phyloP scores from a whole-genome alignment of 495 filamentous ascomycete species.

The Chlorociboria aeruginascens region DNA sequence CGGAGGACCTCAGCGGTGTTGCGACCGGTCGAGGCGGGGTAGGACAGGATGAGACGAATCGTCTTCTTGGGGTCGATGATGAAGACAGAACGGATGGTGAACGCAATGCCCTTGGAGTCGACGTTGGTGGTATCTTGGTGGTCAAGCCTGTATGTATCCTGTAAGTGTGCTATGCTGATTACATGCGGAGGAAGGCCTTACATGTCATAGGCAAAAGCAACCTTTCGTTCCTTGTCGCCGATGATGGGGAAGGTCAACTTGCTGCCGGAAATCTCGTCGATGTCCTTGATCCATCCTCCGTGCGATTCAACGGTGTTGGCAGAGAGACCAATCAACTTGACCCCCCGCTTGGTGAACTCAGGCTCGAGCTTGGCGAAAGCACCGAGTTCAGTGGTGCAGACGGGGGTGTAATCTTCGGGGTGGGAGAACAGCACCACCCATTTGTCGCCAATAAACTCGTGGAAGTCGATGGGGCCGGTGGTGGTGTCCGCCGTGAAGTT shows the following conservation, averaged over 20 bases:
- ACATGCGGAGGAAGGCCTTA: conserved; percentile 27
- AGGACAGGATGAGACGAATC: conserved; percentile 90
- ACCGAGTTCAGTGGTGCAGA: conserved; percentile 98
- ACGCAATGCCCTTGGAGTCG: conserved; percentile 88
- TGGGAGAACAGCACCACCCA: conserved; percentile 98
- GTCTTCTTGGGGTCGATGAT: conserved; percentile 98
- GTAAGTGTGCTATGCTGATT: not conserved
- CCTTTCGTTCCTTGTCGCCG: conserved; percentile 88
- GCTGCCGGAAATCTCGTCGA: conserved; percentile 79
- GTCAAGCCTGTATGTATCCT: conserved; percentile 52
- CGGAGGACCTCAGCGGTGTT: conserved; percentile 94
- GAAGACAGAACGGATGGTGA: conserved; percentile 98
- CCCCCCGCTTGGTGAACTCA: conserved; percentile 86
- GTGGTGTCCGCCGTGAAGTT: conserved; percentile 93
- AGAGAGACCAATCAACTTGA: conserved; percentile 91
- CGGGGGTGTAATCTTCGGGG: conserved; percentile 86
- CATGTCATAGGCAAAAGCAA: conserved; percentile 93
- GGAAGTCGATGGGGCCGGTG: conserved; percentile 86
- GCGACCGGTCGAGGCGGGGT: conserved; percentile 93
- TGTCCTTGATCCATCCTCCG: conserved; percentile 84
- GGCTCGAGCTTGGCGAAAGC: conserved; percentile 94
- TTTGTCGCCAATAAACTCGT: conserved; percentile 87
- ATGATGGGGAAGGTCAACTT: conserved; percentile 90
- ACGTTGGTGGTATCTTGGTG: conserved; percentile 69
- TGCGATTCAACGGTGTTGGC: conserved; percentile 62